Evolutionary conservation across 306 rosid genomes (phyloP).

Genomic region (Begonia masoniana): DNA sequence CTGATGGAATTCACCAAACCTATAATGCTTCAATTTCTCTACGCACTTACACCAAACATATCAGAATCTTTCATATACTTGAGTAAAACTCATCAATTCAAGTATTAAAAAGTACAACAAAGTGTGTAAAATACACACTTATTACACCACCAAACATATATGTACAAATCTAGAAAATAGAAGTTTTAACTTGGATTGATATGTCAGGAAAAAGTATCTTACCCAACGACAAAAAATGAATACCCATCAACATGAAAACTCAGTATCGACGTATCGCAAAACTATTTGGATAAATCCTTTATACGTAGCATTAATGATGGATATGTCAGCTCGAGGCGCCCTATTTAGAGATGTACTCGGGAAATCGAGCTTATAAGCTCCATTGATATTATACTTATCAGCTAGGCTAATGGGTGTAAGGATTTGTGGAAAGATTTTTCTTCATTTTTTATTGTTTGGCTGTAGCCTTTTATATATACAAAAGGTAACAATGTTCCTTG

Average conservation of each 20-base stretch:
- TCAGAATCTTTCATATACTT: no score
- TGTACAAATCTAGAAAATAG: not conserved
- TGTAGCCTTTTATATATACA: no score
- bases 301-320: slow-evolving; percentile 73
- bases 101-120: no score
- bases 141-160: no score
- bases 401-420: slow-evolving; percentile 81
- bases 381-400: slow-evolving; percentile 46
- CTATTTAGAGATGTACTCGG: slow-evolving; percentile 52
- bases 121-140: no score
- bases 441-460: no score
- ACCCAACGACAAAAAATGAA: slow-evolving; percentile 73
- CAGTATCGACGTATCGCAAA: slow-evolving; percentile 61
- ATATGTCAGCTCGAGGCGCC: slow-evolving; percentile 41
- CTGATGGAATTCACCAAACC: no score
- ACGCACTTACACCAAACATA: no score
- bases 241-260: slow-evolving; percentile 77
- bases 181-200: not conserved
- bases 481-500: no score
- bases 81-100: no score
- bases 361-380: slow-evolving; percentile 74
- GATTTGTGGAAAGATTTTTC: no score
- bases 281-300: slow-evolving; percentile 78
- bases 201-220: slow-evolving; percentile 14
- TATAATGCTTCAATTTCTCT: no score